Base-by-base conservation (phyloP, 1,284 basidiomycete species). In the Waitea zeae region DNA sequence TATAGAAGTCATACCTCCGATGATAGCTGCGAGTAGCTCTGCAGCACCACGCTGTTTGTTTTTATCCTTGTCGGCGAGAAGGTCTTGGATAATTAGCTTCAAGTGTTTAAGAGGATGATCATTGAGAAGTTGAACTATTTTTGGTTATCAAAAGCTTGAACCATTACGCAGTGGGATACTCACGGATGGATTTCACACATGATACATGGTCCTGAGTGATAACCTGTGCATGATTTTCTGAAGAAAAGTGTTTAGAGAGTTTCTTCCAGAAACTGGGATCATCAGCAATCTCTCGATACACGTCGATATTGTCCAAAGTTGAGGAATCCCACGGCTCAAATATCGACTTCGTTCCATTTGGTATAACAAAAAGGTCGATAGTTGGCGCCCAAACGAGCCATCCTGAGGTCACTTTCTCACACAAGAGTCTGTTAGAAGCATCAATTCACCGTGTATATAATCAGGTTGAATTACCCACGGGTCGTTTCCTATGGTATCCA, bases 21-120 rank as follows among this genome's bases (percentile, higher is more conserved):
- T 61, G n/a, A 82, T 43, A 38, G 86, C 89, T 5, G 80, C 80
- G 5, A 92, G 49, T 30, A 93, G 60, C 56, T 96, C 89, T 7
- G 86, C 86, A 3, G 84, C 77, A 1, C 86, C 88, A 26, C 90
- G 68, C 47, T 89, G 88, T 56, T 87, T 83, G 55, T 95, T 73
- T 44, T 74, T 70, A 41, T 80, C 76, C 34, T 68, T 63, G 41
- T 75, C 58, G 5, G 49, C 49, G 12, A 80, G 53, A 11, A 79
- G 48, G 13, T 57, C 56, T 40, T 75, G 70, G 14, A 78, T 45
- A 1, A 59, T 61, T 1, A 69, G 67, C 41, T 56, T 59, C 39
- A 79, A 49, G 1, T 59, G 58, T 36, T 65, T 59, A 33, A 76
- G 66, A 9, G 74, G 72, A 41, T 69, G 68, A 43, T 76, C 70